A percentile compares a stretch with the other conserved stretches of the same genome.
Evolutionary conservation across 2,329 filamentous ascomycete genomes (phyloP).

Genomic region (Boeremia lycopersici): DNA sequence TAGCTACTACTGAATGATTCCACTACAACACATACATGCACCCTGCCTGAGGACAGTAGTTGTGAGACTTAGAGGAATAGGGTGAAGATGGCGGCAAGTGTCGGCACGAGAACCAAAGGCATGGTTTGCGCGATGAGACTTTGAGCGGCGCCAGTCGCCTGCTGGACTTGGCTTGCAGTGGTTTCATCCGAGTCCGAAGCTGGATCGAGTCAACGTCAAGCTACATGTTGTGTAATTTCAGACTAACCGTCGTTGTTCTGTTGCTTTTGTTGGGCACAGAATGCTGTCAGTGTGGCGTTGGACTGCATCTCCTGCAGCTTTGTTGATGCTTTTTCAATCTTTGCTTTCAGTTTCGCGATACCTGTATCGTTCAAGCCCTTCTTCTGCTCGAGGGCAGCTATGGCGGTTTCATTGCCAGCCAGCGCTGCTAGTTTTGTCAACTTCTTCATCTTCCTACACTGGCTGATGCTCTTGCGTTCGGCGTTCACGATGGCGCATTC

Average conservation of each 20-base stretch:
- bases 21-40: too few relatives aligned
- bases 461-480: slow-evolving; percentile 21
- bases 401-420: slow-evolving; percentile 34
- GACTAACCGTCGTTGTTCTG: slow-evolving; percentile 20
- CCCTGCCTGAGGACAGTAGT: background rate
- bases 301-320: slow-evolving; percentile 30
- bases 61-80: slow-evolving; percentile 20
- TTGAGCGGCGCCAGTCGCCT: slow-evolving; percentile 17
- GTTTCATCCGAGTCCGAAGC: background rate
- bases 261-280: slow-evolving; percentile 26
- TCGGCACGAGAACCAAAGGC: slow-evolving; percentile 25
- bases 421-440: slow-evolving; percentile 29
- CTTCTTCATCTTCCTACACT: slow-evolving; percentile 33
- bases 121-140: slow-evolving; percentile 20
- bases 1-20: too few relatives aligned
- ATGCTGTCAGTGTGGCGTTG: slow-evolving; percentile 37
- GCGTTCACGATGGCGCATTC: slow-evolving; percentile 36
- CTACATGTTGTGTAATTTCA: background rate
- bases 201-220: background rate
- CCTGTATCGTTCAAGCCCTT: slow-evolving; percentile 31
- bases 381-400: slow-evolving; percentile 28
- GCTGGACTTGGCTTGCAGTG: slow-evolving; percentile 2
- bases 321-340: slow-evolving; percentile 26
- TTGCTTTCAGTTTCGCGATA: slow-evolving; percentile 29
- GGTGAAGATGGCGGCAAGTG: slow-evolving; percentile 22